Base-by-base conservation (phyloP, 163 green algal species). In the Chlamydomonas reinhardtii region DNA sequence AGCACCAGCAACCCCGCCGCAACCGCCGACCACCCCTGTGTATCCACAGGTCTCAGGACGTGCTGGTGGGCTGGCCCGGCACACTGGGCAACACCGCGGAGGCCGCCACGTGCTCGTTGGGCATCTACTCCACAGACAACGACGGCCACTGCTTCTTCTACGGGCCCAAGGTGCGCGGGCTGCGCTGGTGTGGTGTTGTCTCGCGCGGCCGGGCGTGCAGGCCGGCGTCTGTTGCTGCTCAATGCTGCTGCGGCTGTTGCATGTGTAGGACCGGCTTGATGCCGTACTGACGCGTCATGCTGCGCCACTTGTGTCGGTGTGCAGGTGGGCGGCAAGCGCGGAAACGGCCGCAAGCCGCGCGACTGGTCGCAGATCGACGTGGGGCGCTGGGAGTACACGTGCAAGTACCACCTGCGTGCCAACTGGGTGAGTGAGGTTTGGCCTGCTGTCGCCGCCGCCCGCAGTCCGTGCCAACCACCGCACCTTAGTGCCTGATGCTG, bases 101-200 rank as follows among this genome's bases (percentile, higher is more conserved):
- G 22, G 43, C 32, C 12, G 69, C 80, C 54, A 43, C 9, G 4
- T 79, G 69, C 70, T 73, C 80, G 2, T 65, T 86, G 70, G 84
- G 75, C 43, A 71, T 79, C 8, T 91, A 91, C 88, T 80, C 65
- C 73, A 89, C 88, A 5, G 88, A 91, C 66, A 37, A 11, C 12
- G 64, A 86, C n/a, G 88, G 88, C 0, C 88, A 91, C 78, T 91
- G 88, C 73, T 91, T 86, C 78, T 88, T 91, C 66, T 91, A 89
- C 70, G 88, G 88, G 0, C 88, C 82, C 2, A 81, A 87, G 72
- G 34, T 86, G 29, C 24, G 73, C 1, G 15, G 12, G 73, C 3
- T 6, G 17, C n/a, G 6, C 35, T 25, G 19, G 64, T 12, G 64
- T 29, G 64, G 6, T 34, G 64, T 19, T 37, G 64, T 37, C 27